Evolutionary conservation across 2,329 filamentous ascomycete species (phyloP).

Genomic region (Atkinsonella hypoxylon): DNA sequence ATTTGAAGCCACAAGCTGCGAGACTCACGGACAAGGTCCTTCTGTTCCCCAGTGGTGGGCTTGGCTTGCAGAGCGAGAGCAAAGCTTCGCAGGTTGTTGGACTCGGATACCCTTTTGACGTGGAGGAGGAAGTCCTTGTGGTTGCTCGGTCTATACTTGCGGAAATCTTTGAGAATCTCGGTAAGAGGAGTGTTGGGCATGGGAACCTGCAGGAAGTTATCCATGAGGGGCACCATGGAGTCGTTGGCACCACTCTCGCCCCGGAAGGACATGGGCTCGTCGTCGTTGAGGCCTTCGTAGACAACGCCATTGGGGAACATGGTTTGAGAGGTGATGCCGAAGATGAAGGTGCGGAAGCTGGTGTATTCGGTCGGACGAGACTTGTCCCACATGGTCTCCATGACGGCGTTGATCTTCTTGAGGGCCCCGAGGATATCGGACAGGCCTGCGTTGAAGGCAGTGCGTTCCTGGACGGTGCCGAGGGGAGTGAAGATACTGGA

Average conservation of each 20-base stretch:
- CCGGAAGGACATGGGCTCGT: conserved; percentile 65
- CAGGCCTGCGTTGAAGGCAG: conserved; percentile 53
- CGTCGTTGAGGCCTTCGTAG: conserved; percentile 70
- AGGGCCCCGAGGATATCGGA: conserved; percentile 45
- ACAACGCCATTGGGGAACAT: conserved; percentile 92
- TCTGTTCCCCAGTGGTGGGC: conserved; percentile 16
- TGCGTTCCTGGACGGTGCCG: conserved; percentile 27
- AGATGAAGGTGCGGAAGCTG: conserved; percentile 91
- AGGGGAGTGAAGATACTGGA: conserved; percentile 17
- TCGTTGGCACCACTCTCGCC: conserved; percentile 93
- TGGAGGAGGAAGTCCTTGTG: conserved; percentile 75
- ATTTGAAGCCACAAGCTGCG: conserved; percentile 50
- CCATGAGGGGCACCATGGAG: conserved; percentile 82
- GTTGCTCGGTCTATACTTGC: conserved; percentile 77
- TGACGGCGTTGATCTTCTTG: conserved; percentile 60
- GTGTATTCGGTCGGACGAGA: conserved; percentile 77
- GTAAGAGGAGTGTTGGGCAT: conserved; percentile 89
- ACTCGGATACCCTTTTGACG: conserved; percentile 40
- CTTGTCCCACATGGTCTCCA: conserved; percentile 88
- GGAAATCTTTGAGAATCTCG: conserved; percentile 77
- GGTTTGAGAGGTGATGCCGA: conserved; percentile 82
- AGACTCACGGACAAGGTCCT: conserved; percentile 38
- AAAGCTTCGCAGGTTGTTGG: conserved; percentile 45
- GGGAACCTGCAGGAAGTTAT: conserved; percentile 72
- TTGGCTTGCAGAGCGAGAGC: conserved; percentile 29